Evolutionary conservation across 371 early-diverging fungal genomes (phyloP), one percentile per base, ranked within the genome.

Genomic region (Basidiobolus meristosporus): DNA sequence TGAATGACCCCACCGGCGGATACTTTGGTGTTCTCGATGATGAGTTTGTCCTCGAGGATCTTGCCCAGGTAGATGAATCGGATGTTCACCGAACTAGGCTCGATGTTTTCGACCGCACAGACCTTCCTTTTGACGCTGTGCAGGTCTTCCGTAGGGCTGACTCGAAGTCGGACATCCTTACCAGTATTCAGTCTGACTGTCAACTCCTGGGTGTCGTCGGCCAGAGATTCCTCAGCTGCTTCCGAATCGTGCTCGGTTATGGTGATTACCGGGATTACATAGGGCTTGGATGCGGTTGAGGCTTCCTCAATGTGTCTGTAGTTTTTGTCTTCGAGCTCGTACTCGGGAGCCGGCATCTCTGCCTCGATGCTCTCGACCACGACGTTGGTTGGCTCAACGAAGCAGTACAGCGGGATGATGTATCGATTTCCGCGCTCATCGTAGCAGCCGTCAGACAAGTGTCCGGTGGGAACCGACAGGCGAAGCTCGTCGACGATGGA

Each of bases 351-450:
- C 15, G 6, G 21, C 9, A n/a, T 11, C 23, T 38, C 21, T 11
- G n/a, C 15, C n/a, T 15, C 11, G 14, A 21, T 6, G 17, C 6
- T n/a, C n/a, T 15, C n/a, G 23, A 23, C 17, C 11, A 57, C 36
- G 2, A 78, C 45, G 46, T 79, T 79, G 14, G 50, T 49, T 4
- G 80, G 81, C 31, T 61, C 55, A 2, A 63, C 57, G 16, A 81
- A 30, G 40, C 80, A 80, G 47, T 67, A 77, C n/a, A 54, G 31
- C 4, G 81, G 79, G 19, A 82, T 61, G 7, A 51, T 52, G 45
- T 82, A 82, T 17, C 62, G 54, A 42, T 65, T 71, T 1, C 82
- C 82, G 4, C 64, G 62, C 42, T 73, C 63, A 51, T 82, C 82
- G 49, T 75, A 82, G 18, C 71, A 78, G 1, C 82, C 81, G 43